Evolutionary conservation across 1,284 basidiomycete genomes (phyloP), one percentile per base, ranked within the genome.

Genomic region (Trichosporon sp.): DNA sequence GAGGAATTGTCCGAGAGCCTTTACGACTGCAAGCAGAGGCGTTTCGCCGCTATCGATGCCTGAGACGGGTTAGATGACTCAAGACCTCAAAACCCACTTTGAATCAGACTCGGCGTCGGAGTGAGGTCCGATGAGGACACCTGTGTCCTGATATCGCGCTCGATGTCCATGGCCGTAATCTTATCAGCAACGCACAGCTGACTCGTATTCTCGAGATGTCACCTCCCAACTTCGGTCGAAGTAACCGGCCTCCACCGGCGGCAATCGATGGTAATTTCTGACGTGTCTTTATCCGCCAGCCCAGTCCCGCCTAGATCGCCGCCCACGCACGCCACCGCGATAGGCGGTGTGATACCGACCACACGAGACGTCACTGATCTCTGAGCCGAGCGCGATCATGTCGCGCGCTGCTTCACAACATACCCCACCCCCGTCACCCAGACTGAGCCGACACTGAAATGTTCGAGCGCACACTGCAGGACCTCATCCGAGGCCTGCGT

Each of bases 391-490:
- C 49, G 49, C 49, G 49, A n/a, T 31, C 49, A 54, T 27, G 25
- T 29, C 49, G 8, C 29, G 27, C 25, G 7, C 49, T 54, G 49
- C 49, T 23, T 54, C 25, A 54, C 49, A 54, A 54, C 49, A 54
- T 54, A 54, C 5, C 27, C 56, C 54, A 19, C 40, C 29, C 16
- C 31, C 56, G n/a, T 36, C 37, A 27, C 33, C 44, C 56, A 23
- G 32, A 37, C 56, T 32, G 21, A 32, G 34, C 21, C 40, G 19
- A 32, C 32, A 52, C 33, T 57, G 49, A 32, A 21, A 94, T 95
- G 92, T 95, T 92, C 89, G 92, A 95, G 82, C 85, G 92, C 59
- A 94, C 91, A 13, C 85, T 95, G 14, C 90, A 95, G 74, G 92
- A 95, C 81, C 88, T 95, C 71, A 92, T 95, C 75, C 86, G 92